Conservation (phyloP, 1,284 basidiomycete genomes). For the Leccinum solheimii region DNA sequence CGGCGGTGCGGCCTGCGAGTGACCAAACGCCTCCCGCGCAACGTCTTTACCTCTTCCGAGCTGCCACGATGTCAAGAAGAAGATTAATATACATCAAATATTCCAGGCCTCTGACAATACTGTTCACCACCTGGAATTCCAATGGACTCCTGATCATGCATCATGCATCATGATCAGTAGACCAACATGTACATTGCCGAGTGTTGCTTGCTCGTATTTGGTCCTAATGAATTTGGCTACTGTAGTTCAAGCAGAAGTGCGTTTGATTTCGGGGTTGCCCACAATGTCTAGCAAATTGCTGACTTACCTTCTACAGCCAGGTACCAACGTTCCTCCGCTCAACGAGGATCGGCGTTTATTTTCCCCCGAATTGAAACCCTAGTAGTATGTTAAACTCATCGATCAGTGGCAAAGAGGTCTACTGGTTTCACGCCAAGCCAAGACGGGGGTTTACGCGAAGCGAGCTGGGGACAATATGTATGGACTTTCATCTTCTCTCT, state of each 20-base stretch:
- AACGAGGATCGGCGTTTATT: slow-evolving; percentile 42
- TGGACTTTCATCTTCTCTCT: slow-evolving; percentile 1
- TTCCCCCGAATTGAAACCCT: slow-evolving; percentile 67
- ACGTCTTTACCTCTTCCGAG: slow-evolving; percentile 41
- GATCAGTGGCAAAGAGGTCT: slow-evolving; percentile 71
- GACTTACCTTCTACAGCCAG: slow-evolving; percentile 21
- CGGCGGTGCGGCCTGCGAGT: slow-evolving; percentile 13
- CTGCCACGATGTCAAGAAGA: slow-evolving; percentile 34
- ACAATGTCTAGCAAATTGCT: slow-evolving; percentile 23
- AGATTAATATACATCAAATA: too few relatives aligned
- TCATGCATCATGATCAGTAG: too few relatives aligned
- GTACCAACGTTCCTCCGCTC: slow-evolving; percentile 29
- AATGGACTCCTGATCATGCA: too few relatives aligned
- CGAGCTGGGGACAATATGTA: slow-evolving; percentile 34
- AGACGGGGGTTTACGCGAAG: slow-evolving; percentile 44
- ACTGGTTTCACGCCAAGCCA: slow-evolving; percentile 20
- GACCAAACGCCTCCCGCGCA: slow-evolving; percentile 35
- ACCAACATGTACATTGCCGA: too few relatives aligned
- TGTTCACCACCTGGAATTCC: too few relatives aligned
- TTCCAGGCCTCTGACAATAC: too few relatives aligned
- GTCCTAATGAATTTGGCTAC: too few relatives aligned
- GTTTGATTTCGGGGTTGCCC: slow-evolving; percentile 25
- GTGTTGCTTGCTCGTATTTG: too few relatives aligned
- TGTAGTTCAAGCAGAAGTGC: slow-evolving; percentile 6
- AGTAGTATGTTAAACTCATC: slow-evolving; percentile 57